These are phyloP conservation scores for Rhododendron ovatum DNA, from an alignment of 148 eudicot species.

Conservation along the genomic window DNA sequence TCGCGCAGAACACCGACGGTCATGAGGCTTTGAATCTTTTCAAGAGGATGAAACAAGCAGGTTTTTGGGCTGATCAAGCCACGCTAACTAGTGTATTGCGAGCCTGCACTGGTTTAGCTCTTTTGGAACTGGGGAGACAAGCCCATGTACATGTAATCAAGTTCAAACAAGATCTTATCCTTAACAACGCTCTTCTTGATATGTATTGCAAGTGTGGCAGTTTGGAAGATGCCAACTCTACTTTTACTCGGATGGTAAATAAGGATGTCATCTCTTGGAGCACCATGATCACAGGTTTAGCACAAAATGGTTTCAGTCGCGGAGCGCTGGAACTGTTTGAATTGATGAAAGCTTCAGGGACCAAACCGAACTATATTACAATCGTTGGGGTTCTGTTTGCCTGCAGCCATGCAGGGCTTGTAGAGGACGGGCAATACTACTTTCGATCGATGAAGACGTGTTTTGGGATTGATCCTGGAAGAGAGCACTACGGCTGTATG, in stretches of 20 bases:
- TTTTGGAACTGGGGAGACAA: constrained; percentile 12
- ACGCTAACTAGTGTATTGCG: constrained; percentile 1
- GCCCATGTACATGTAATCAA: constrained; percentile 12
- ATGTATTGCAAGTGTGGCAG: constrained; percentile 17
- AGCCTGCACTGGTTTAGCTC: constrained; percentile 7
- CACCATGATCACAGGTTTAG: constrained; percentile 13
- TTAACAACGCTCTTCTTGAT: constrained; percentile 13
- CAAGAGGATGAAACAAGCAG: constrained; percentile 11
- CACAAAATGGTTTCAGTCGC: constrained; percentile 8
- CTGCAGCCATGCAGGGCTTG: constrained; percentile 12
- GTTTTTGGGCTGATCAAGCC: constrained; percentile 6
- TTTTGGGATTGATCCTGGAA: constrained; percentile 10
- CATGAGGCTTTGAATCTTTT: constrained; percentile 5
- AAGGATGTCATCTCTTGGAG: constrained; percentile 16
- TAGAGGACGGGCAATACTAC: constrained; percentile 9
- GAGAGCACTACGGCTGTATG: constrained; percentile 15
- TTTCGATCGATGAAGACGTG: constrained; percentile 4
- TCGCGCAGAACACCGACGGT: constrained; percentile 3
- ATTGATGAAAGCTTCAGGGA: constrained; percentile 3
- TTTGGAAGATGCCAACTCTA: constrained; percentile 3
- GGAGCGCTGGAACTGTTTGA: constrained; percentile 3
- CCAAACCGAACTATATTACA: constrained; percentile 10
- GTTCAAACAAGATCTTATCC: constrained; percentile 7
- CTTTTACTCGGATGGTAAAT: constrained; percentile 7
- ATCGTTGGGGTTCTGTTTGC: constrained; percentile 10